Conservation (phyloP, 1,284 basidiomycete species). For the Paramarasmius palmivorus region DNA sequence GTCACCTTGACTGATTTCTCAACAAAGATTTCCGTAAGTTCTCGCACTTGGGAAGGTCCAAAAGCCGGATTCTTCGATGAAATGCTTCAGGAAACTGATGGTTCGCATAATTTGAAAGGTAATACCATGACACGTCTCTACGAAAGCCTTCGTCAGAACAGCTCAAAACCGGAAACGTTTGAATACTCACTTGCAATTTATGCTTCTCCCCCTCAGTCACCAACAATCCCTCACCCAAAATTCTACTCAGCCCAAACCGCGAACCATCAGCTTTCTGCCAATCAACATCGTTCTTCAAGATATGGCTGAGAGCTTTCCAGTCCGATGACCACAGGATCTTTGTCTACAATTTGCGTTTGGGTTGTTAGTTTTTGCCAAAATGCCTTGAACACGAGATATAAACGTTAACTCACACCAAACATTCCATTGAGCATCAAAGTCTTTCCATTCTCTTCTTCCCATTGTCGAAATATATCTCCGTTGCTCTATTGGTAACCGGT, state of each 20-base stretch:
- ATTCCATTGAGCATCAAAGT: too few relatives aligned
- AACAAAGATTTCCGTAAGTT: conserved; percentile 18
- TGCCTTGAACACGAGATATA: too few relatives aligned
- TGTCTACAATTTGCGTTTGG: too few relatives aligned
- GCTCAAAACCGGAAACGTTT: too few relatives aligned
- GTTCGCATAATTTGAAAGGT: too few relatives aligned
- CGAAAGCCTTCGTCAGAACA: neutral
- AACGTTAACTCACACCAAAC: too few relatives aligned
- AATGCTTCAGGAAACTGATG: too few relatives aligned
- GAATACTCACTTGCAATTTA: conserved; percentile 13
- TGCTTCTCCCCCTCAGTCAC: conserved; percentile 16
- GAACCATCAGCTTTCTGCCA: conserved; percentile 10
- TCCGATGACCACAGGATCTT: conserved; percentile 15
- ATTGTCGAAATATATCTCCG: too few relatives aligned
- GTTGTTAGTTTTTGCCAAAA: too few relatives aligned
- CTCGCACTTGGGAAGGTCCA: conserved; percentile 17
- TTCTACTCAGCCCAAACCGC: conserved; percentile 6
- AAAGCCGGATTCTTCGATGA: conserved; percentile 22
- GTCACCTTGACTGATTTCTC: conserved; percentile 15
- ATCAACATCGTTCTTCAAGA: conserved; percentile 11
- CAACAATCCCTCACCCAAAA: conserved; percentile 13
- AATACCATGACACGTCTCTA: conserved; percentile 6
- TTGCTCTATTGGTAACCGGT: too few relatives aligned
- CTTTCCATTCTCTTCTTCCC: too few relatives aligned
- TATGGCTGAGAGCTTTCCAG: conserved; percentile 17